phyloP scores from a whole-genome alignment of 192 early-diverging fungal genomes.

The Funneliformis geosporum region DNA sequence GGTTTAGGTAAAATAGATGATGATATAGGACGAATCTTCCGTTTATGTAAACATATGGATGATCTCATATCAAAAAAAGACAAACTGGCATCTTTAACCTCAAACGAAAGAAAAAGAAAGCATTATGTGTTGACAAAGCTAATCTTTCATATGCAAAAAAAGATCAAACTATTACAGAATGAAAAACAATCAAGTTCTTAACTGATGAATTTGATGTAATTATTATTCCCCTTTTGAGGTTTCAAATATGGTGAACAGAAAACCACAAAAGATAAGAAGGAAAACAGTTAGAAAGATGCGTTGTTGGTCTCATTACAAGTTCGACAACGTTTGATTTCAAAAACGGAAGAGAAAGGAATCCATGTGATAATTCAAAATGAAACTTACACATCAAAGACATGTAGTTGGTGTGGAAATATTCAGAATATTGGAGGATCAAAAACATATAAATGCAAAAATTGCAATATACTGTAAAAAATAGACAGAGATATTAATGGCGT shows the following conservation, averaged over 20 bases:
- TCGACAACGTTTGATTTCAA: not conserved
- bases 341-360: not conserved
- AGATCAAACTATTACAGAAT: not conserved
- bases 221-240: conserved; percentile 8
- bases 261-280: conserved; percentile 6
- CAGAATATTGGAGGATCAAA: too few species aligned
- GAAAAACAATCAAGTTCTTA: conserved; percentile 20
- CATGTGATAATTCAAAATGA: not conserved
- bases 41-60: conserved; percentile 14
- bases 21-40: conserved; percentile 10
- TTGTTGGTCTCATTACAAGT: conserved; percentile 15
- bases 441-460: too few species aligned
- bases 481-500: too few species aligned
- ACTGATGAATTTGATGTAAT: conserved; percentile 9
- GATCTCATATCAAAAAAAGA: conserved; percentile 22
- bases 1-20: not conserved
- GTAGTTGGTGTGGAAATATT: too few species aligned
- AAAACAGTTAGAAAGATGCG: conserved; percentile 13
- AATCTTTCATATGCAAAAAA: conserved; percentile 9
- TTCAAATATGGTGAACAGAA: conserved; percentile 20
- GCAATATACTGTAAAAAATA: too few species aligned
- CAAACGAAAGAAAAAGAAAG: conserved; percentile 22
- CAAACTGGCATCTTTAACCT: conserved; percentile 1
- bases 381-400: not conserved
- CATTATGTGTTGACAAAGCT: not conserved